Evolutionary conservation across 75 land plant species (phyloP).

Genomic region (Selaginella moellendorffii): DNA sequence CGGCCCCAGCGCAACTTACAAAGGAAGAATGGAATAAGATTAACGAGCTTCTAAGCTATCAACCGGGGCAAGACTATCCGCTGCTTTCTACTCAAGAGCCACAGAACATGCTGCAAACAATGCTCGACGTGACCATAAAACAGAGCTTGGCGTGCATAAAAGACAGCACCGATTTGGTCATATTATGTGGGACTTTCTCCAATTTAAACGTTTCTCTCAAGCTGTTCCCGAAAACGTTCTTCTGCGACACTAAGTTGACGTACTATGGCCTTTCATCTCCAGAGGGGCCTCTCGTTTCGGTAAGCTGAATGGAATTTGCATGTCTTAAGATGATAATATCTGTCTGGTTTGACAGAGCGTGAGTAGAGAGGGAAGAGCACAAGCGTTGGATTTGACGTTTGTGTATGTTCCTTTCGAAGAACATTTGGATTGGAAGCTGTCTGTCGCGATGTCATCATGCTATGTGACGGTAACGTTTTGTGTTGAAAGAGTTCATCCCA

Average conservation of each 20-base stretch:
- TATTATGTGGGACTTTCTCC: slow-evolving; percentile 80
- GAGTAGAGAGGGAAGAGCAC: slow-evolving; percentile 44
- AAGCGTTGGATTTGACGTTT: slow-evolving; percentile 62
- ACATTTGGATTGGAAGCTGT: slow-evolving; percentile 74
- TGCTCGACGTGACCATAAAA: slow-evolving; percentile 49
- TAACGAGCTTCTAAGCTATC: slow-evolving; percentile 63
- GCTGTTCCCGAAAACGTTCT: slow-evolving; percentile 47
- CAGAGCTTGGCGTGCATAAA: slow-evolving; percentile 60
- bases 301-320: no score
- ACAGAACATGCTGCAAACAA: slow-evolving; percentile 44
- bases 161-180: slow-evolving; percentile 37
- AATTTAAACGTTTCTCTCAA: slow-evolving; percentile 46
- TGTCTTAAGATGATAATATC: not conserved
- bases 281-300: slow-evolving; percentile 76
- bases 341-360: slow-evolving; percentile 56
- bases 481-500: not conserved
- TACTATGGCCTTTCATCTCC: slow-evolving; percentile 86
- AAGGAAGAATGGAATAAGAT: slow-evolving; percentile 93
- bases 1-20: slow-evolving; percentile 33
- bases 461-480: slow-evolving; percentile 57
- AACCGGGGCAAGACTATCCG: slow-evolving; percentile 39
- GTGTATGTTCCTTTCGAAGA: slow-evolving; percentile 61
- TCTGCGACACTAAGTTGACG: slow-evolving; percentile 51
- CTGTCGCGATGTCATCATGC: slow-evolving; percentile 85
- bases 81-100: slow-evolving; percentile 37